Evolutionary conservation across 2,329 filamentous ascomycete genomes (phyloP).

Genomic region (Aspergillus tanneri): DNA sequence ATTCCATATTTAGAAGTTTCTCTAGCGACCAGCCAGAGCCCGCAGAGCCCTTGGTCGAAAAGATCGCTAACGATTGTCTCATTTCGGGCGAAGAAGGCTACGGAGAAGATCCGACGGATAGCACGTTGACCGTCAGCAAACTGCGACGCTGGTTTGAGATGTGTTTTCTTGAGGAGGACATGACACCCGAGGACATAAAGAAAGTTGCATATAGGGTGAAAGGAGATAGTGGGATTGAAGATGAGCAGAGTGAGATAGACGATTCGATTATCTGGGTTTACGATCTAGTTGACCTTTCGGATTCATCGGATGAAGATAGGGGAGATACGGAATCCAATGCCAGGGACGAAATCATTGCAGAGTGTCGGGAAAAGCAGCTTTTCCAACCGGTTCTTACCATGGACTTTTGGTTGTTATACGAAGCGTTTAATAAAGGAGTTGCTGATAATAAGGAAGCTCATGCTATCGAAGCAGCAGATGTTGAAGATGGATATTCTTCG

Average conservation of each 20-base stretch:
- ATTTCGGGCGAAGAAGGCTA: background rate
- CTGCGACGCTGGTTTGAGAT: background rate
- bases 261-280: background rate
- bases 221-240: too few relatives aligned
- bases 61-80: background rate
- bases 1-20: background rate
- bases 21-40: background rate
- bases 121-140: background rate
- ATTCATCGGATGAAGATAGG: background rate
- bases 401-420: background rate
- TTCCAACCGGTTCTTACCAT: background rate
- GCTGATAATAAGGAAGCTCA: background rate
- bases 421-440: background rate
- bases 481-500: background rate
- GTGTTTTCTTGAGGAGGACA: background rate
- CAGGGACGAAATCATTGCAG: background rate
- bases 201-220: too few relatives aligned
- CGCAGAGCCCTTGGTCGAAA: background rate
- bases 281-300: background rate
- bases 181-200: too few relatives aligned
- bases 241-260: background rate
- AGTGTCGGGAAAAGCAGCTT: background rate
- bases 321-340: background rate
- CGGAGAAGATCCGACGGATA: background rate
- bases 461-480: background rate